phyloP scores from a whole-genome alignment of 495 filamentous ascomycete species.

The Xylaria acuta region DNA sequence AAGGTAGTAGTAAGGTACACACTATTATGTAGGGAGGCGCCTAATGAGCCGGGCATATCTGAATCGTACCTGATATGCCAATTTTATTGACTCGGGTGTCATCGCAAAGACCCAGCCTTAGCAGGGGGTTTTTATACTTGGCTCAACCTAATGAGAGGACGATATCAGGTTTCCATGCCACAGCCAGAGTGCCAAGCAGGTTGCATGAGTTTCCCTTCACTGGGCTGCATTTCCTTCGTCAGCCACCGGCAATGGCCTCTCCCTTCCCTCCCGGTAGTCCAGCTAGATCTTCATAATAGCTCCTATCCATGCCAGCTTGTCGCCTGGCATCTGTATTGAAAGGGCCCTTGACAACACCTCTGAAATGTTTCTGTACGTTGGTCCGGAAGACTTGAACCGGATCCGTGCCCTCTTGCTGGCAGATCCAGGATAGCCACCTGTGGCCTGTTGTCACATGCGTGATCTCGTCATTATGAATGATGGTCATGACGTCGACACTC shows the following conservation, averaged over 20 bases:
- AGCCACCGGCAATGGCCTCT: conserved; percentile 39
- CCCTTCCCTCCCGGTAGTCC: conserved; percentile 31
- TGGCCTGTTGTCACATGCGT: conserved; percentile 63
- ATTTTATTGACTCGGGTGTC: background rate
- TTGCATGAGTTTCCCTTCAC: background rate
- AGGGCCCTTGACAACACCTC: conserved; percentile 53
- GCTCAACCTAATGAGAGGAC: background rate
- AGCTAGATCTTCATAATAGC: conserved; percentile 52
- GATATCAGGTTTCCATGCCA: background rate
- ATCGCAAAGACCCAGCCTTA: background rate
- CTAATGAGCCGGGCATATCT: background rate
- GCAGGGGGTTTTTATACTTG: background rate
- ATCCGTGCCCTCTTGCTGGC: conserved; percentile 55
- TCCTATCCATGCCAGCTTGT: conserved; percentile 57
- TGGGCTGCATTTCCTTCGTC: conserved; percentile 4
- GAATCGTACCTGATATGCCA: no score
- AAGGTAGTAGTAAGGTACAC: no score
- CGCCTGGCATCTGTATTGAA: conserved; percentile 58
- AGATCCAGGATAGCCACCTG: conserved; percentile 61
- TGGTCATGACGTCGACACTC: conserved; percentile 52
- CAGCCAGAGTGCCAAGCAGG: background rate
- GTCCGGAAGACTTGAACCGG: conserved; percentile 58
- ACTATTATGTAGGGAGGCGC: background rate
- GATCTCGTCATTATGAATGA: conserved; percentile 63
- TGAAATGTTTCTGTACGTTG: conserved; percentile 57